These are phyloP conservation scores for Bretschneidera sinensis DNA, from an alignment of 345 rosid species.

Conservation along the genomic window DNA sequence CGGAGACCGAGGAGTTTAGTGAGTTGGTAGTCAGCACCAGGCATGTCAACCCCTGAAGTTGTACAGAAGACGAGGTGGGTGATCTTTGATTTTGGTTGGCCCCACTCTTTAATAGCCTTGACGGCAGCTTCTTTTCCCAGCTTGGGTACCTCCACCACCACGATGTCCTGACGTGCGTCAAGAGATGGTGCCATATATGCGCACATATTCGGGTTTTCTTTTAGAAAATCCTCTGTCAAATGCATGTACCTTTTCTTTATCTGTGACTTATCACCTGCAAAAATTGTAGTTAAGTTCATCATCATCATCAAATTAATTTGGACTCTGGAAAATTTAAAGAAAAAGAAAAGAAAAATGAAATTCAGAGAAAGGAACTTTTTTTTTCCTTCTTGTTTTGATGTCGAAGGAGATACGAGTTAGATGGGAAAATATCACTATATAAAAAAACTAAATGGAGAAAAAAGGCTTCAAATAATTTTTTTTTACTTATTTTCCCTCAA, in stretches of 20 bases:
- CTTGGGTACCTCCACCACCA: slow-evolving; percentile 75
- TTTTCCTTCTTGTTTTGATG: no score
- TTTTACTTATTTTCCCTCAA: no score
- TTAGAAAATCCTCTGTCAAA: slow-evolving; percentile 60
- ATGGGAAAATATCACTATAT: no score
- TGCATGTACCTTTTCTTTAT: slow-evolving; percentile 64
- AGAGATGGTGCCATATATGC: slow-evolving; percentile 69
- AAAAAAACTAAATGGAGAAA: no score
- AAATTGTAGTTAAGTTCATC: slow-evolving; percentile 2
- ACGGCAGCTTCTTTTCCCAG: slow-evolving; percentile 75
- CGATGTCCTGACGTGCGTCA: slow-evolving; percentile 70
- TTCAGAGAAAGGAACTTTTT: neutral
- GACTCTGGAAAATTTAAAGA: neutral
- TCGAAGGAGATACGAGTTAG: no score
- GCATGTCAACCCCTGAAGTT: slow-evolving; percentile 87
- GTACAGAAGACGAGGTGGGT: slow-evolving; percentile 84
- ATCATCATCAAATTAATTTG: neutral
- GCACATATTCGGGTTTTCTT: slow-evolving; percentile 53
- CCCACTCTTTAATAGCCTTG: slow-evolving; percentile 82
- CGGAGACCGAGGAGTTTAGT: slow-evolving; percentile 78
- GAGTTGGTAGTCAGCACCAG: slow-evolving; percentile 90
- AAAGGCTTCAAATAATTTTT: no score
- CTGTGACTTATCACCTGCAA: slow-evolving; percentile 73
- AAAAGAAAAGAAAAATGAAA: neutral
- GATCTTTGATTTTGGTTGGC: slow-evolving; percentile 79